Evolutionary conservation across 1,284 basidiomycete species (phyloP), one percentile per base, ranked within the genome.

Genomic region (Apiotrichum porosum): DNA sequence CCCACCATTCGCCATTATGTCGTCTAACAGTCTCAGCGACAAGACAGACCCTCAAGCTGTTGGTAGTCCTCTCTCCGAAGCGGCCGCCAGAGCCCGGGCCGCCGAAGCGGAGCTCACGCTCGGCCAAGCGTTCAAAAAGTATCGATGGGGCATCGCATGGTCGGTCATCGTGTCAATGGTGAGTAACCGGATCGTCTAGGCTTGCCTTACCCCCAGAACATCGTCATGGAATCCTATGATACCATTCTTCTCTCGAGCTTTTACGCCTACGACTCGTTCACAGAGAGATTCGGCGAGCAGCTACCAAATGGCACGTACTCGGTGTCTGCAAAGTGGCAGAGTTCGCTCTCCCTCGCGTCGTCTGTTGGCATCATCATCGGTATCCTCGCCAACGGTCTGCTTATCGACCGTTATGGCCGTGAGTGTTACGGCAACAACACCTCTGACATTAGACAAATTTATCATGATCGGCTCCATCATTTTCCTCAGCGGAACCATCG

Each of bases 321-420:
- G 13, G 35, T 78, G 13, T 61, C 75, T 0, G 73, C 76, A 0
- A 52, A 65, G 22, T 78, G 76, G 76, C 76, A 78, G 48, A 61
- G 73, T 13, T 75, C 74, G 33, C 59, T 76, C 17, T 34, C 40
- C 15, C 37, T 45, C 18, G 30, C 40, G 2, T 21, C 30, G n/a
- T 22, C 30, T 9, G 15, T 38, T 15, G 37, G 44, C 37, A 38
- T 38, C 22, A 38, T 33, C 31, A 24, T 45, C 12, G 44, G 44
- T 5, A 37, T 45, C 21, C 26, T 26, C 18, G 30, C 38, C 30
- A 45, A 45, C 37, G 44, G 44, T 17, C n/a, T 33, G 1, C 6
- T 45, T n/a, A 18, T 37, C 22, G 44, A 45, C 44, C 36, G 37
- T 17, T 33, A 17, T 9, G 44, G 52, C 40, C 34, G 35, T 46